A percentile compares a stretch with the other conserved stretches of the same genome.
Evolutionary conservation across 176 grass and related monocot genomes (phyloP).

Genomic region (Avena atlantica): DNA sequence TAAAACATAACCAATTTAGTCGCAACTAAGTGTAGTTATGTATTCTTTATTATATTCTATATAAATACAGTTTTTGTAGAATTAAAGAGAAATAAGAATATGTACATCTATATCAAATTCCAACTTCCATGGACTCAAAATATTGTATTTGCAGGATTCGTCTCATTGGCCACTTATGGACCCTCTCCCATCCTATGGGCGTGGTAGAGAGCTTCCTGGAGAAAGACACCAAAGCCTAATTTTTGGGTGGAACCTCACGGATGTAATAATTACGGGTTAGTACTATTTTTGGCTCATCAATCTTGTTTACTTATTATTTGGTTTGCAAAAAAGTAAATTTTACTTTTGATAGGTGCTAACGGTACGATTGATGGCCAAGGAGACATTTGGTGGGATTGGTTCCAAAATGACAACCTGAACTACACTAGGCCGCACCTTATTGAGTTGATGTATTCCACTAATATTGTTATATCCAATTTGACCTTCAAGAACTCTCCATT

Average conservation of each 20-base stretch:
- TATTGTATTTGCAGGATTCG: conserved; percentile 61
- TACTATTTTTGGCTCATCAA: conserved; percentile 7
- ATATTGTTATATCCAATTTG: conserved; percentile 90
- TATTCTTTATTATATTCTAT: neutral
- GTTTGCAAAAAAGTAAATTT: conserved; percentile 18
- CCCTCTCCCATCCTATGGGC: conserved; percentile 91
- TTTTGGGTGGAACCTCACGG: conserved; percentile 80
- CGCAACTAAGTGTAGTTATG: neutral
- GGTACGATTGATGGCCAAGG: conserved; percentile 97
- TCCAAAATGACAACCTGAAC: conserved; percentile 68
- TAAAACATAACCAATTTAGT: too few relatives aligned
- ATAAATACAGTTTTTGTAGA: conserved; percentile 5
- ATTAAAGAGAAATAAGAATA: neutral
- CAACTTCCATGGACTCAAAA: neutral
- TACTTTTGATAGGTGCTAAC: conserved; percentile 69
- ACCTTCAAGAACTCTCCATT: conserved; percentile 91
- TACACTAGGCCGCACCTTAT: conserved; percentile 92
- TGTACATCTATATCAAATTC: neutral
- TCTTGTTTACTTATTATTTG: conserved; percentile 13
- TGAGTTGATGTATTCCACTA: conserved; percentile 85
- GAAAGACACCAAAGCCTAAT: conserved; percentile 86
- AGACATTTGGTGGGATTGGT: conserved; percentile 87
- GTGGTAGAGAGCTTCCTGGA: conserved; percentile 90
- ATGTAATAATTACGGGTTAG: conserved; percentile 90
- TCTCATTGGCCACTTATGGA: conserved; percentile 75